These are phyloP conservation scores for Didymella keratinophila DNA, from an alignment of 2,329 filamentous ascomycete genomes.

Conservation along the genomic window DNA sequence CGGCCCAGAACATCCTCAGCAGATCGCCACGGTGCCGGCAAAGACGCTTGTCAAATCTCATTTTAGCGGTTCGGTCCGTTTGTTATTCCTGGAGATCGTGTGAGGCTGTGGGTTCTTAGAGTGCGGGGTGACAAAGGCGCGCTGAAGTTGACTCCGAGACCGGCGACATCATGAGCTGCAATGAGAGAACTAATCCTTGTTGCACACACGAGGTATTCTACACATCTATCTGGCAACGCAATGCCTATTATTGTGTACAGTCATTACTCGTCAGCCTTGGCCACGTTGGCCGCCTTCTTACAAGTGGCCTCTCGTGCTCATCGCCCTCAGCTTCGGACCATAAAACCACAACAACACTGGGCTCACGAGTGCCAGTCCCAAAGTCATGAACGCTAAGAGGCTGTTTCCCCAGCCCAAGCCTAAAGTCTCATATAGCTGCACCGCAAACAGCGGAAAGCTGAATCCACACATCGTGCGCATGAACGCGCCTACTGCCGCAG, in stretches of 20 bases:
- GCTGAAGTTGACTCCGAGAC: background rate
- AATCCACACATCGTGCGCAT: constrained; percentile 63
- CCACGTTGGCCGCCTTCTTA: background rate
- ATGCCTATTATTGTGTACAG: background rate
- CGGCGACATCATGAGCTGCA: background rate
- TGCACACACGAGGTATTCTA: background rate
- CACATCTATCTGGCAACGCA: background rate
- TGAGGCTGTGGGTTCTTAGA: constrained; percentile 11
- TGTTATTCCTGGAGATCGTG: constrained; percentile 5
- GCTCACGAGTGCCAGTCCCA: constrained; percentile 58
- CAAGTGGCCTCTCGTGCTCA: constrained; percentile 30
- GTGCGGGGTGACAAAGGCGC: constrained; percentile 5
- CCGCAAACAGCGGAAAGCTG: constrained; percentile 64
- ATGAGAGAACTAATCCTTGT: background rate
- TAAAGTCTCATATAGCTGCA: constrained; percentile 64
- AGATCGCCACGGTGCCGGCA: constrained; percentile 1
- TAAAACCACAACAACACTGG: constrained; percentile 56
- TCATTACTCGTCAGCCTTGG: background rate
- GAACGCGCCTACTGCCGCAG: constrained; percentile 68
- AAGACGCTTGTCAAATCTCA: constrained; percentile 6
- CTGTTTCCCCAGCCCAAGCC: constrained; percentile 68
- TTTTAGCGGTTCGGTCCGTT: constrained; percentile 15
- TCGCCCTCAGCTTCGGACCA: constrained; percentile 44
- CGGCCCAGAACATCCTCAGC: constrained; percentile 5
- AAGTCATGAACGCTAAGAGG: constrained; percentile 60